Conservation (phyloP, 768 basidiomycete genomes). For the Terana coerulea region DNA sequence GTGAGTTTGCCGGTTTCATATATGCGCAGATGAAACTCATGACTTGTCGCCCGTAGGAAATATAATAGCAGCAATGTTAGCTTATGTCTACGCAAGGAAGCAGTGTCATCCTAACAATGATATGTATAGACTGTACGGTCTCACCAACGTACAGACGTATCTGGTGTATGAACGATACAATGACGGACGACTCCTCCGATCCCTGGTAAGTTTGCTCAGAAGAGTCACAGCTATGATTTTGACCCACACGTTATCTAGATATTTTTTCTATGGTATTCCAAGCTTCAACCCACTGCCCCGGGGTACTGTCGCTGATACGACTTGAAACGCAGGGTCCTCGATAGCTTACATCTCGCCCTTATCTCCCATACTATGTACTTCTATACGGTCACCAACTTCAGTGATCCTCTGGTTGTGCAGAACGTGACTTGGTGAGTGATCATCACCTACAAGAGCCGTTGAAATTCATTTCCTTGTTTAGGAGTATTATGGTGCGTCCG, state of each 20-base stretch:
- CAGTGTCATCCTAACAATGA: not conserved
- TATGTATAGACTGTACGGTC: conserved; percentile 14
- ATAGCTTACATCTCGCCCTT: conserved; percentile 16
- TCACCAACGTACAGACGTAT: conserved; percentile 17
- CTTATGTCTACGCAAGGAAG: not conserved
- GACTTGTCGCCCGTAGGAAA: not conserved
- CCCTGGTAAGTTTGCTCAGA: conserved; percentile 3
- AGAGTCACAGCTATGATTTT: not conserved
- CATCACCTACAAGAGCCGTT: not conserved
- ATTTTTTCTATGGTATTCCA: conserved; percentile 6
- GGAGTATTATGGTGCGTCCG: conserved; percentile 19
- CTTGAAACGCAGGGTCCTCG: conserved; percentile 19
- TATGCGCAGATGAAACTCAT: not conserved
- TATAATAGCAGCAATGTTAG: conserved; percentile 8
- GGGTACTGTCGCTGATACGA: not conserved
- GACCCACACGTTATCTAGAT: not conserved
- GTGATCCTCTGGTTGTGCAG: conserved; percentile 14
- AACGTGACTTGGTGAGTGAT: conserved; percentile 18
- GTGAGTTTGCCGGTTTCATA: conserved; percentile 7
- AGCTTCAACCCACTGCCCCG: not conserved
- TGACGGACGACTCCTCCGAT: not conserved
- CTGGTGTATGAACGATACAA: conserved; percentile 7
- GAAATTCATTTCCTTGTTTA: not conserved
- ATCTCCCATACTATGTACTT: conserved; percentile 20
- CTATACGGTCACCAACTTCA: conserved; percentile 23